A percentile compares a stretch with the other conserved stretches of the same genome.
Evolutionary conservation across 257 asterid species (phyloP).

Genomic region (Penstemon eatonii): DNA sequence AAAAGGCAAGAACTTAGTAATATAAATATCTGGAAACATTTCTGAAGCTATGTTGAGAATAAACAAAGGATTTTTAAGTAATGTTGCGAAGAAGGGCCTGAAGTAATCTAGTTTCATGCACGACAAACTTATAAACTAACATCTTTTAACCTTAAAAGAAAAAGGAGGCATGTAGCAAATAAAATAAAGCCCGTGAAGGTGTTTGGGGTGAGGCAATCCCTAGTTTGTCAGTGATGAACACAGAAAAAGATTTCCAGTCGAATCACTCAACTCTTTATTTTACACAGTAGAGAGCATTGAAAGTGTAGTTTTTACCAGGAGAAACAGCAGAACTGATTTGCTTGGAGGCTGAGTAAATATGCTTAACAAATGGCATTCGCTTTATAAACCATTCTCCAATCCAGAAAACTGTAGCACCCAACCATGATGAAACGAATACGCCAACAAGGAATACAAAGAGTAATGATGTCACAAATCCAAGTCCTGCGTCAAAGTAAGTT

Average conservation of each 20-base stretch:
- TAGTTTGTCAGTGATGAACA: constrained; percentile 7
- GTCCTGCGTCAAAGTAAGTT: constrained; percentile 53
- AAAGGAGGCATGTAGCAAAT: constrained; percentile 1
- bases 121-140: neutral
- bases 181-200: constrained; percentile 14
- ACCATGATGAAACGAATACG: constrained; percentile 83
- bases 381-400: constrained; percentile 92
- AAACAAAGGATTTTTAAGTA: too few relatives aligned
- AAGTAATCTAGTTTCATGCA: neutral
- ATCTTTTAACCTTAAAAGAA: neutral
- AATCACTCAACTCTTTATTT: constrained; percentile 7
- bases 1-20: too few relatives aligned
- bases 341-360: constrained; percentile 89
- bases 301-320: constrained; percentile 52
- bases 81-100: neutral
- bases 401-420: constrained; percentile 90
- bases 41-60: too few relatives aligned
- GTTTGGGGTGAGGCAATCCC: constrained; percentile 10
- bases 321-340: constrained; percentile 92
- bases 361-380: constrained; percentile 84
- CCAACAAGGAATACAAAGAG: constrained; percentile 79
- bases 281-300: constrained; percentile 6
- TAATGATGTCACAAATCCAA: constrained; percentile 82
- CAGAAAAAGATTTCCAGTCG: constrained; percentile 15
- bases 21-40: too few relatives aligned